These are phyloP conservation scores for Tolypocladium guangdongense DNA, from an alignment of 2,329 filamentous ascomycete species.

Conservation along the genomic window DNA sequence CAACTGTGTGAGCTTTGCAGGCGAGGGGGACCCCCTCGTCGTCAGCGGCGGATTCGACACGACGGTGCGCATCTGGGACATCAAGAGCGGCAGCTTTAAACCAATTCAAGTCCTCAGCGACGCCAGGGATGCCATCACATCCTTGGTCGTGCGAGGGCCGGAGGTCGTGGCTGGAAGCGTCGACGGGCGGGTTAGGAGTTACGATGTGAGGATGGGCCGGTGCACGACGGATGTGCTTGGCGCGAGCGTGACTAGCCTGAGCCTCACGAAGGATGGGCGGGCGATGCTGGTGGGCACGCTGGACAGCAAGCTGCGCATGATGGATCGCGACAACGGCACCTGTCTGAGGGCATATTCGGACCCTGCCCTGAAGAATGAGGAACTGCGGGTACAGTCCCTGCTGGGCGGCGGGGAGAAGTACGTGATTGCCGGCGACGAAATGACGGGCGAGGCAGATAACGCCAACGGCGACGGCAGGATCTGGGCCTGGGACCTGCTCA, in stretches of 20 bases:
- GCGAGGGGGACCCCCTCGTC: constrained; percentile 62
- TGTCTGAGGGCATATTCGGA: constrained; percentile 63
- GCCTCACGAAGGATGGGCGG: constrained; percentile 59
- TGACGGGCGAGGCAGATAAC: constrained; percentile 18
- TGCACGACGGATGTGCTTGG: constrained; percentile 61
- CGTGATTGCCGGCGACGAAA: constrained; percentile 73
- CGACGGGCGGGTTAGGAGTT: constrained; percentile 70
- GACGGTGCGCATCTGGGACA: constrained; percentile 68
- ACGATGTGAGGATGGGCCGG: constrained; percentile 71
- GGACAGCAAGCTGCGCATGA: constrained; percentile 66
- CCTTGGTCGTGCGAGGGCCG: constrained; percentile 33
- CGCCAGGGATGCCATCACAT: constrained; percentile 57
- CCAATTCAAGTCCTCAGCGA: constrained; percentile 65
- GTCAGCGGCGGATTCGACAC: constrained; percentile 66
- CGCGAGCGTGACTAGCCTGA: constrained; percentile 63
- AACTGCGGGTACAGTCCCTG: constrained; percentile 63
- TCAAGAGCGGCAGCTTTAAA: constrained; percentile 39
- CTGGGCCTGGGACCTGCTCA: constrained; percentile 77
- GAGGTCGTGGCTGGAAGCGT: constrained; percentile 69
- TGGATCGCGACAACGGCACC: constrained; percentile 67
- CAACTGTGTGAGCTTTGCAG: constrained; percentile 70
- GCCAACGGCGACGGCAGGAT: constrained; percentile 44
- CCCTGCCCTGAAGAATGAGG: constrained; percentile 48
- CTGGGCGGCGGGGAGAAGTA: constrained; percentile 67
- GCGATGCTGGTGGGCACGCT: constrained; percentile 64